These are phyloP conservation scores for Akanthomyces dipterigenus DNA, from an alignment of 2,329 filamentous ascomycete species.

Conservation along the genomic window DNA sequence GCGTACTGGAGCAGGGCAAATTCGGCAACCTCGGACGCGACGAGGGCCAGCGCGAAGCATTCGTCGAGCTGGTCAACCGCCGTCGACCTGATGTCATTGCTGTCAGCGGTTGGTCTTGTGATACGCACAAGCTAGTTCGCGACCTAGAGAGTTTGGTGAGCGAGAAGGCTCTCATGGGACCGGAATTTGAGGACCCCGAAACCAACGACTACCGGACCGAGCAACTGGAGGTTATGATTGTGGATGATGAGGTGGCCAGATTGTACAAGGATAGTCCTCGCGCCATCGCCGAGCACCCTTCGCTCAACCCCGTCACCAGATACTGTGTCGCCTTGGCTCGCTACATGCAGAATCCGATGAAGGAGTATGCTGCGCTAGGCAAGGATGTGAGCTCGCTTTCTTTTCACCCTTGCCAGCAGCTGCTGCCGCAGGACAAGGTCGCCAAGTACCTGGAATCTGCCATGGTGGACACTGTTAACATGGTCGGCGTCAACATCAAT, in stretches of 20 bases:
- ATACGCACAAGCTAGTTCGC: constrained; percentile 76
- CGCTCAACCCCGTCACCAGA: constrained; percentile 67
- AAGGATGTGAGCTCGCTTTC: constrained; percentile 79
- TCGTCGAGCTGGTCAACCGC: constrained; percentile 72
- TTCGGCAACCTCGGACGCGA: constrained; percentile 70
- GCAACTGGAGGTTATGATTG: constrained; percentile 77
- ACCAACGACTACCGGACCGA: constrained; percentile 69
- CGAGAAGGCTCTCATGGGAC: constrained; percentile 68
- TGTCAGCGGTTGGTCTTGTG: constrained; percentile 80
- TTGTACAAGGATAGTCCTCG: constrained; percentile 88
- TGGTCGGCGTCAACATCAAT: constrained; percentile 92
- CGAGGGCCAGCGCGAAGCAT: constrained; percentile 59
- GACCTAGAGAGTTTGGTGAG: constrained; percentile 73
- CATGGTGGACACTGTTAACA: constrained; percentile 97
- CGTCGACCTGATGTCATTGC: constrained; percentile 85
- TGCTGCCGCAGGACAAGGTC: constrained; percentile 82
- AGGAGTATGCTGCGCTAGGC: constrained; percentile 90
- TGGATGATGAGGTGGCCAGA: constrained; percentile 96
- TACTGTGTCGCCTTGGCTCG: constrained; percentile 87
- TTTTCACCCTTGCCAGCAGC: constrained; percentile 84
- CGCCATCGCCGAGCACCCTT: constrained; percentile 73
- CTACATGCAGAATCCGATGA: constrained; percentile 92
- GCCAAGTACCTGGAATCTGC: constrained; percentile 85
- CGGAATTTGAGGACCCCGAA: constrained; percentile 77
- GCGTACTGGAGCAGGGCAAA: constrained; percentile 82